Evolutionary conservation across 306 rosid genomes (phyloP), one percentile per base, ranked within the genome.

Genomic region (Morella rubra): DNA sequence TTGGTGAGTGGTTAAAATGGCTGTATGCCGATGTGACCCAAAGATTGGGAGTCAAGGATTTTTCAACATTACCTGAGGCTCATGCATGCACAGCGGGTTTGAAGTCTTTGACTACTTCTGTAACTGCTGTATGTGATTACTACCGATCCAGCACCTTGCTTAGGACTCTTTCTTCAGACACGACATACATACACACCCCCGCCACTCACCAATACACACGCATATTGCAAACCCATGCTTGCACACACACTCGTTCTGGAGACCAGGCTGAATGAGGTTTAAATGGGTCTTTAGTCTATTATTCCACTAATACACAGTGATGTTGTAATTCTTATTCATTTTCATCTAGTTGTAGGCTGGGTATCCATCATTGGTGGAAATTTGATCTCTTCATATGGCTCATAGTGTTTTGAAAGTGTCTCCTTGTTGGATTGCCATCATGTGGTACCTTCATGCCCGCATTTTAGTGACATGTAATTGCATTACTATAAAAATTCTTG

Each of bases 1-100:
- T 83, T 80, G 96, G 99, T 54, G 91, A 92, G 77, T 95, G 99
- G 99, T 78, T 95, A 80, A 81, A 85, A 44, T 95, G 96, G 99
- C 92, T 95, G 53, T 95, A 92, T 56, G 88, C 79, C 73, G 99
- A 95, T 70, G 99, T 95, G 71, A 86, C 93, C 10, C 85, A 86
- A 85, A 89, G 91, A 84, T 84, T 95, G 89, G 87, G 84, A 78
- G 93, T 88, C 78, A 89, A 74, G 58, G 97, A 95, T 54, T 95
- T 90, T 81, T 86, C 97, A 13, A 92, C 97, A 56, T 86, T 95
- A 81, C 91, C 99, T 6, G 99, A 95, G 88, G 97, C 96, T 74
- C 99, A 95, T 87, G 97, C 99, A 45, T 95, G 99, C 84, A 92
- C 99, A 60, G 97, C 99, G 1, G 99, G 99, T 56, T 88, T 95